A percentile compares a stretch with the other conserved stretches of the same genome.
Evolutionary conservation across 148 eudicot genomes (phyloP).

Genomic region (Selenicereus undatus): DNA sequence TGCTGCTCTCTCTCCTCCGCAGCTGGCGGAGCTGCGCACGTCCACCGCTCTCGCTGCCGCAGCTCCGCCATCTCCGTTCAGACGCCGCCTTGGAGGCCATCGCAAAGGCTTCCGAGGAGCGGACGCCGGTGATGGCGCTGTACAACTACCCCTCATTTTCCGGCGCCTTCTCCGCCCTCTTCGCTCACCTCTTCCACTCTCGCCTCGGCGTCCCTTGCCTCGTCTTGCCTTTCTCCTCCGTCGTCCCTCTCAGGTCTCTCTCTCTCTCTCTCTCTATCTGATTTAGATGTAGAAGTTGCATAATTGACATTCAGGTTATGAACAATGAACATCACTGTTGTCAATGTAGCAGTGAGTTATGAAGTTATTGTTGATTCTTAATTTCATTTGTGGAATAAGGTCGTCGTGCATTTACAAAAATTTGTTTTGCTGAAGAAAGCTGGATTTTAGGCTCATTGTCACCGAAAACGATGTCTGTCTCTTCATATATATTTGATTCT

Average conservation of each 20-base stretch:
- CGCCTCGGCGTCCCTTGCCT: slow-evolving; percentile 58
- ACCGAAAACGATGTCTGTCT: not conserved
- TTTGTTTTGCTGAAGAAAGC: not conserved
- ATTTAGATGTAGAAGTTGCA: not conserved
- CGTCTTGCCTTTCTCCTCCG: slow-evolving; percentile 75
- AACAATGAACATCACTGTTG: not conserved
- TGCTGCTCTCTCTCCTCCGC: slow-evolving; percentile 29
- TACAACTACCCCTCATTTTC: slow-evolving; percentile 91
- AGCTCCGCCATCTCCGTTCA: slow-evolving; percentile 53
- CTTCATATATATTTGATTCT: not conserved
- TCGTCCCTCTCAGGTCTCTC: slow-evolving; percentile 68
- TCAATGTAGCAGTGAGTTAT: not conserved
- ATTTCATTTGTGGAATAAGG: not conserved
- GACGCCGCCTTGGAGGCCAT: slow-evolving; percentile 62
- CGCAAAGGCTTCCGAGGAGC: slow-evolving; percentile 41
- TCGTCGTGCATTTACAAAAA: not conserved
- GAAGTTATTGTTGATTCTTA: not conserved
- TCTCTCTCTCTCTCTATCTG: not conserved
- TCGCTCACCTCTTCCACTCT: slow-evolving; percentile 68
- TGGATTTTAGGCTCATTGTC: not conserved
- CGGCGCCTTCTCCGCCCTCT: slow-evolving; percentile 82
- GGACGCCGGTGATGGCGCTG: slow-evolving; percentile 50
- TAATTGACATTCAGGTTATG: not conserved
- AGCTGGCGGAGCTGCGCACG: not conserved
- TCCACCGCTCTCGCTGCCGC: not conserved